A percentile compares a stretch with the other conserved stretches of the same genome.
phyloP scores from a whole-genome alignment of 495 filamentous ascomycete genomes.

The Hypoxylon perforatum region DNA sequence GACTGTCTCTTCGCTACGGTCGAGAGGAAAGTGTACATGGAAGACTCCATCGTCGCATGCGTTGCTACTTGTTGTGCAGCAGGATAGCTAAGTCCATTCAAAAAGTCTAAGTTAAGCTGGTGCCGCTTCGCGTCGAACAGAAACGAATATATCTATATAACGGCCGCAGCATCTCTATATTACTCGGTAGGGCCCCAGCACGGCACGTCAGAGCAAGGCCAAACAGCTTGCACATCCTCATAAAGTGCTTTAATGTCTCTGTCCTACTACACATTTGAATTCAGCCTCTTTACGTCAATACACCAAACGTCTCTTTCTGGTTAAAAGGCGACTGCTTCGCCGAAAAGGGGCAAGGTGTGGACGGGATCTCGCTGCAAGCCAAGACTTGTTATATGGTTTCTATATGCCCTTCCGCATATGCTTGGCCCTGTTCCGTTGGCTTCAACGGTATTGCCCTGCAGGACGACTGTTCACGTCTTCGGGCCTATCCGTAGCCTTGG shows the following conservation, averaged over 20 bases:
- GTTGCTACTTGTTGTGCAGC: background rate
- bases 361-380: slow-evolving; percentile 36
- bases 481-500: slow-evolving; percentile 17
- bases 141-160: slow-evolving; percentile 36
- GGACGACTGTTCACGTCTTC: slow-evolving; percentile 4
- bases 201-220: background rate
- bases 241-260: slow-evolving; percentile 5
- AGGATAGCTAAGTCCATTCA: slow-evolving; percentile 5
- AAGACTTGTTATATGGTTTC: slow-evolving; percentile 28
- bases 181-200: slow-evolving; percentile 19
- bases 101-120: slow-evolving; percentile 8
- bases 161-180: slow-evolving; percentile 8
- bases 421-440: slow-evolving; percentile 9
- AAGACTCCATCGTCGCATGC: slow-evolving; percentile 34
- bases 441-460: slow-evolving; percentile 36
- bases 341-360: slow-evolving; percentile 3
- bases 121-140: slow-evolving; percentile 16
- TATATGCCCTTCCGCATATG: slow-evolving; percentile 4
- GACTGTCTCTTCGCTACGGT: slow-evolving; percentile 23
- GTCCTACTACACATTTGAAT: slow-evolving; percentile 22
- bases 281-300: slow-evolving; percentile 38
- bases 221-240: background rate
- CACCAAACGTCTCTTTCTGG: slow-evolving; percentile 28
- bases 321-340: slow-evolving; percentile 17
- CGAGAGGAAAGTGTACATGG: slow-evolving; percentile 30